Evolutionary conservation across 116 monocot species (phyloP), one percentile per base, ranked within the genome.

Genomic region (Cymodocea nodosa): DNA sequence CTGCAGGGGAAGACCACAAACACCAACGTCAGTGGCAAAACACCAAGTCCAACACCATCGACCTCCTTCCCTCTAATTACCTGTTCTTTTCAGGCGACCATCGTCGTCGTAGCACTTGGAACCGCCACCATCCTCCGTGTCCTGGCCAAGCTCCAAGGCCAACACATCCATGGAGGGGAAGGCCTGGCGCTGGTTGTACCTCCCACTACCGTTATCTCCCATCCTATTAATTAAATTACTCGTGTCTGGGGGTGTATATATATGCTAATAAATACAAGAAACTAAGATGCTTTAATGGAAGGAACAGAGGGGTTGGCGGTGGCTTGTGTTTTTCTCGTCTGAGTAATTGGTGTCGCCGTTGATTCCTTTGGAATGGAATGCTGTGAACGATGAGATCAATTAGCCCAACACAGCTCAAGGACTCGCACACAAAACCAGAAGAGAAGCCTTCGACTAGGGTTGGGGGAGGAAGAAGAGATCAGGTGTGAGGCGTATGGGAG

Each of bases 31-130:
- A 35, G 10, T n/a, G 20, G 20, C 54, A 54, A 61, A 34, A 7
- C 37, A 6, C 16, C 6, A 61, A 61, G n/a, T 9, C 48, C 9
- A 22, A 14, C 23, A 6, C 39, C 48, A n/a, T 63, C 24, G 16
- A 48, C 10, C 18, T 61, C 35, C 35, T 35, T 34, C 2, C 16
- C 52, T 18, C 3, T 3, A 24, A 4, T 14, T 64, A 81, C 85
- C 85, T 20, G 71, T 74, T 77, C 85, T 70, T 65, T 79, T 86
- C 9, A 48, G 68, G 13, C 77, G 74, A 17, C 82, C 79, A 34
- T 86, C 85, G 61, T 86, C 85, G 69, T 86, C 85, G 56, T 55
- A 69, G 61, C 40, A 77, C 49, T 77, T 73, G 20, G 73, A 70
- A 30, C 30, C 30, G 3, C 30, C 30, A 58, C 6, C 75, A 15